Conservation (phyloP, 1,284 basidiomycete genomes). For the Pseudozyma flocculosa region DNA sequence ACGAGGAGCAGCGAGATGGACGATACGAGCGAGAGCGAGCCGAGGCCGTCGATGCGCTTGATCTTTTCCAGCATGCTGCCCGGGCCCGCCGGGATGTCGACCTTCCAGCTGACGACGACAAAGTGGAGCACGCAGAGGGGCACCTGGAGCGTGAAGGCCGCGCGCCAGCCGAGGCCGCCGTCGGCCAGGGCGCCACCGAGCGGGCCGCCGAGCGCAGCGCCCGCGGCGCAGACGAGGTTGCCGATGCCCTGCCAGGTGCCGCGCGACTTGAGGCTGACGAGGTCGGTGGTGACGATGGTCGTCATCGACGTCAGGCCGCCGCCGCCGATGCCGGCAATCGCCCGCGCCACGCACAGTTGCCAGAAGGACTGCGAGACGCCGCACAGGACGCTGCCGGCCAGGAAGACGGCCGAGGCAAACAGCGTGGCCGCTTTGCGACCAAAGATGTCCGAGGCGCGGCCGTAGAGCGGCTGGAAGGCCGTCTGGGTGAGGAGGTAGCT, state of each 20-base stretch:
- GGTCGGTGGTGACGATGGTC: constrained; percentile 60
- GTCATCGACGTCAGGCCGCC: constrained; percentile 61
- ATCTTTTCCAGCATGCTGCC: constrained; percentile 58
- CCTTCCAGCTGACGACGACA: constrained; percentile 57
- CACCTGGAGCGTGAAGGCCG: constrained; percentile 57
- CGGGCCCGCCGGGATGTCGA: constrained; percentile 59
- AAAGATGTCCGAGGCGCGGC: constrained; percentile 53
- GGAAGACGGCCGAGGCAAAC: constrained; percentile 52
- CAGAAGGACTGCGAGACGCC: constrained; percentile 52
- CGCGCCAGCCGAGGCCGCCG: constrained; percentile 49
- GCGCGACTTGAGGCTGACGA: constrained; percentile 59
- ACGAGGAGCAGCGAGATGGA: constrained; percentile 56
- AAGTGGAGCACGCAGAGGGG: constrained; percentile 59
- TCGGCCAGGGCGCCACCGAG: constrained; percentile 50
- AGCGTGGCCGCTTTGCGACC: constrained; percentile 55
- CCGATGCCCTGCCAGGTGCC: constrained; percentile 60
- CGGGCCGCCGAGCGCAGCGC: constrained; percentile 57
- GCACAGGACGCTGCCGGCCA: constrained; percentile 51
- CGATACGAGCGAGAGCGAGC: constrained; percentile 57
- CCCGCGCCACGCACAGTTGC: constrained; percentile 57
- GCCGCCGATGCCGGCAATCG: constrained; percentile 61
- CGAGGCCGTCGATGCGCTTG: constrained; percentile 59
- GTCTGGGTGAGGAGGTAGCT: constrained; percentile 56
- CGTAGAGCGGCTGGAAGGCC: constrained; percentile 56
- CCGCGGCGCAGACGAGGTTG: constrained; percentile 56